Conservation (phyloP, 495 filamentous ascomycete genomes). For the Sordaria brevicollis region DNA sequence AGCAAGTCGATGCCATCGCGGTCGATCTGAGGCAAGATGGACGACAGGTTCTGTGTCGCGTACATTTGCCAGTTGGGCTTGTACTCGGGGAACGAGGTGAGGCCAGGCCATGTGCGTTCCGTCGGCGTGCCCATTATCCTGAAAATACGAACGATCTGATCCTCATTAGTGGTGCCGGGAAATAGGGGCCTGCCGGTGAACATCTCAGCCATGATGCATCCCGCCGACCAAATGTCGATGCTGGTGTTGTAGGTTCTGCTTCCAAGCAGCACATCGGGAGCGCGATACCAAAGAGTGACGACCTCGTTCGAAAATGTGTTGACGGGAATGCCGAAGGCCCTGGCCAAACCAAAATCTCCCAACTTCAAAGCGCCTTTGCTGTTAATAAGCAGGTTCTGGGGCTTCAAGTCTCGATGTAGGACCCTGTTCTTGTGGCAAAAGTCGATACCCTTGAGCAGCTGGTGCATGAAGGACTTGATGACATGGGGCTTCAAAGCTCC, state of each 20-base stretch:
- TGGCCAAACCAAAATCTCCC: constrained; percentile 87
- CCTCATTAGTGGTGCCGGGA: constrained; percentile 91
- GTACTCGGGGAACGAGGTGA: constrained; percentile 86
- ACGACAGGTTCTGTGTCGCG: constrained; percentile 79
- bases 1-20: constrained; percentile 74
- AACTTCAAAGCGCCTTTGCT: constrained; percentile 83
- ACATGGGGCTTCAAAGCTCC: constrained; percentile 73
- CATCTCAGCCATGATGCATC: constrained; percentile 98
- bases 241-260: constrained; percentile 91
- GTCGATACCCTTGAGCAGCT: constrained; percentile 84
- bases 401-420: constrained; percentile 91
- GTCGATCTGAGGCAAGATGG: constrained; percentile 86
- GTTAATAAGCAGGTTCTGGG: constrained; percentile 92
- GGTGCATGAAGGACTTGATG: constrained; percentile 97
- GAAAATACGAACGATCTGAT: constrained; percentile 92
- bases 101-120: constrained; percentile 85
- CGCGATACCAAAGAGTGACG: constrained; percentile 93
- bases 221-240: constrained; percentile 96
- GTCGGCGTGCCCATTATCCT: constrained; percentile 93
- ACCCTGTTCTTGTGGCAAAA: constrained; percentile 97
- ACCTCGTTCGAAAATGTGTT: constrained; percentile 99
- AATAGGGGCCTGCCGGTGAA: constrained; percentile 89
- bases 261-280: constrained; percentile 85
- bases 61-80: constrained; percentile 89
- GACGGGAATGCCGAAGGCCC: constrained; percentile 92